Conservation (phyloP, 2,329 filamentous ascomycete species). For the Neonectria coccinea region DNA sequence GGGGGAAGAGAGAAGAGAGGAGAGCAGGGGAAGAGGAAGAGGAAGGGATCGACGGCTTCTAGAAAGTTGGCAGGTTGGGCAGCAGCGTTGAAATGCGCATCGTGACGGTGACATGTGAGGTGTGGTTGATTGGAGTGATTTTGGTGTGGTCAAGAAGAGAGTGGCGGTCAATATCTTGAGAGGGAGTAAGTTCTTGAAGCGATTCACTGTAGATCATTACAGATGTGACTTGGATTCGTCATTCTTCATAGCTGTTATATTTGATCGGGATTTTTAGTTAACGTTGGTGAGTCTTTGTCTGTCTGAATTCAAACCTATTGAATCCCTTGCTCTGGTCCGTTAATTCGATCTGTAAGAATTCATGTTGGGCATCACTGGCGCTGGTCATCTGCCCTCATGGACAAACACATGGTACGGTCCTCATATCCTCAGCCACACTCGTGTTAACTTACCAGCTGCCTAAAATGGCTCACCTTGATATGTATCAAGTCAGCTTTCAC, state of each 20-base stretch:
- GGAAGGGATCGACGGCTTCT: constrained; percentile 12
- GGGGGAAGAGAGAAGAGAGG: constrained; percentile 18
- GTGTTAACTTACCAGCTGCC: constrained; percentile 2
- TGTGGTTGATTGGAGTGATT: neutral
- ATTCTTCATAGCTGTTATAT: too few species aligned
- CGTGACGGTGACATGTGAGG: constrained; percentile 5
- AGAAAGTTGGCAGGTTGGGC: constrained; percentile 19
- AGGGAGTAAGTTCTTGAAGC: too few species aligned
- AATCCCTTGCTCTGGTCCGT: too few species aligned
- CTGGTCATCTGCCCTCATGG: neutral
- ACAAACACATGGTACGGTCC: neutral
- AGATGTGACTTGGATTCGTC: too few species aligned
- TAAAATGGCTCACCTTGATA: constrained; percentile 10
- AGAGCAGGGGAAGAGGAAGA: neutral
- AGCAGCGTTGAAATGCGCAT: constrained; percentile 1
- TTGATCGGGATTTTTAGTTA: too few species aligned
- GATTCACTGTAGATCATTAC: too few species aligned
- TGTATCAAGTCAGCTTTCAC: neutral
- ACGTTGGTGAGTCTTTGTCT: too few species aligned
- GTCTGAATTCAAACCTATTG: too few species aligned
- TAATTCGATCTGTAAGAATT: neutral
- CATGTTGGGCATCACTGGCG: constrained; percentile 2
- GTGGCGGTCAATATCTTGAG: neutral
- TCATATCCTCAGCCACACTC: constrained; percentile 4
- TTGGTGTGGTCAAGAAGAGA: neutral